These are phyloP conservation scores for Rhizomucor miehei DNA, from an alignment of 371 early-diverging fungal species.

Conservation along the genomic window DNA sequence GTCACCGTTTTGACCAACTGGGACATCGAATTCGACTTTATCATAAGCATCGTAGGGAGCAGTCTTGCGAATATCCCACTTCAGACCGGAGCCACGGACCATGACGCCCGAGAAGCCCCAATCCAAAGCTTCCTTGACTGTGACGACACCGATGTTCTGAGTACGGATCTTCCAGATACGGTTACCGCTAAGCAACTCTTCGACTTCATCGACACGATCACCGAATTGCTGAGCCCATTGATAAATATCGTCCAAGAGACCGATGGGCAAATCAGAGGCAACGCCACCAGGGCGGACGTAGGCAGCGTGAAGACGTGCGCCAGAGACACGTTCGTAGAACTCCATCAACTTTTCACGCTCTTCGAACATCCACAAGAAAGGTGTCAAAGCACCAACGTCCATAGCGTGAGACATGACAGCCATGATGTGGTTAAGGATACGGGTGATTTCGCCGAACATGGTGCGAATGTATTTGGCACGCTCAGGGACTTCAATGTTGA, in stretches of 20 bases:
- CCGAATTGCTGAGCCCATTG: constrained; percentile 89
- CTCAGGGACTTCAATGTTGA: constrained; percentile 94
- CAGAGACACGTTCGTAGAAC: constrained; percentile 97
- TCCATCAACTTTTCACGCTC: constrained; percentile 98
- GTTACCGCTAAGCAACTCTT: constrained; percentile 90
- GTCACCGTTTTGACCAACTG: constrained; percentile 94
- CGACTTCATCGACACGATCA: constrained; percentile 90
- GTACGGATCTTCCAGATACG: constrained; percentile 95
- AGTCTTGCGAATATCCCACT: constrained; percentile 94
- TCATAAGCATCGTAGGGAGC: constrained; percentile 96
- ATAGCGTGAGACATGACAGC: constrained; percentile 94
- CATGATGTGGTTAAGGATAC: constrained; percentile 97
- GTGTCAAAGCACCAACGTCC: constrained; percentile 97
- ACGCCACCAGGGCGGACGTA: constrained; percentile 98
- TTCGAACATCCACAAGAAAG: constrained; percentile 98
- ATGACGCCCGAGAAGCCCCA: constrained; percentile 95
- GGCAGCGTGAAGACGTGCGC: constrained; percentile 97
- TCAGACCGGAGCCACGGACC: constrained; percentile 91
- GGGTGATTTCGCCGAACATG: constrained; percentile 96
- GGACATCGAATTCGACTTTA: constrained; percentile 94
- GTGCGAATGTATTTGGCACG: constrained; percentile 97
- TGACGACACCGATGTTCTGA: constrained; percentile 84
- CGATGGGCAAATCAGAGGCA: constrained; percentile 88
- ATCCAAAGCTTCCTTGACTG: constrained; percentile 85
- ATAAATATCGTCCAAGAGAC: constrained; percentile 94